Base-by-base conservation (phyloP, 2,329 filamentous ascomycete species). In the Colletotrichum sansevieriae region DNA sequence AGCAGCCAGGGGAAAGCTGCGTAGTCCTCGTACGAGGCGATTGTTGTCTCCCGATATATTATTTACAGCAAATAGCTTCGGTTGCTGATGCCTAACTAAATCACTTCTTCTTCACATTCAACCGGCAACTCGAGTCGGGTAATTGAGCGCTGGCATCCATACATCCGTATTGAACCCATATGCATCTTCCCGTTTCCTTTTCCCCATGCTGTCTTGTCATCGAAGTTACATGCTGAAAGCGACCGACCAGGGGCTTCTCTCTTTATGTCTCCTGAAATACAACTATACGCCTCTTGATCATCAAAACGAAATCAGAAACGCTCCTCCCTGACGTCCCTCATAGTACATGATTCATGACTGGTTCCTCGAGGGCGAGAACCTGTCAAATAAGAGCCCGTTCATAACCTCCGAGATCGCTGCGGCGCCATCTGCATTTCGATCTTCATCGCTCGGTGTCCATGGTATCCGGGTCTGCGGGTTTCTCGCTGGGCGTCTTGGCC, bases 381-480 rank as follows among this genome's bases (percentile, higher is more conserved):
- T 46, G 35, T 18, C 60, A 47, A 46, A 47, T 41, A 35, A 44
- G 41, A 64, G 49, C 15, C 52, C 44, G 13, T 12, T 39, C 4
- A 6, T 47, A 60, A 22, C 43, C 46, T 10, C 25, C 54, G 25
- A 25, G 41, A 49, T 39, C 37, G 43, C 33, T 22, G 25, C 49
- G 22, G 39, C n/a, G 29, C 22, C 39, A 60, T n/a, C 18, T 46
- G 35, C 18, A 22, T 11, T 54, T 54, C n/a, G 46, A 11, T 13
- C 41, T 46, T 79, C 76, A 78, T 70, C 74, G 73, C 37, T 72
- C 73, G 13, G 44, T 74, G 46, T 75, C 74, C 66, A 69, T 72
- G 33, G 63, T 66, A 37, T 75, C 73, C 20, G 55, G 41, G 18
- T 65, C 65, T 56, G 73, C 71, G 10, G 71, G 65, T 37, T 74